Evolutionary conservation across 2,329 filamentous ascomycete genomes (phyloP), one percentile per base, ranked within the genome.

Genomic region (Fusarium beomiforme): DNA sequence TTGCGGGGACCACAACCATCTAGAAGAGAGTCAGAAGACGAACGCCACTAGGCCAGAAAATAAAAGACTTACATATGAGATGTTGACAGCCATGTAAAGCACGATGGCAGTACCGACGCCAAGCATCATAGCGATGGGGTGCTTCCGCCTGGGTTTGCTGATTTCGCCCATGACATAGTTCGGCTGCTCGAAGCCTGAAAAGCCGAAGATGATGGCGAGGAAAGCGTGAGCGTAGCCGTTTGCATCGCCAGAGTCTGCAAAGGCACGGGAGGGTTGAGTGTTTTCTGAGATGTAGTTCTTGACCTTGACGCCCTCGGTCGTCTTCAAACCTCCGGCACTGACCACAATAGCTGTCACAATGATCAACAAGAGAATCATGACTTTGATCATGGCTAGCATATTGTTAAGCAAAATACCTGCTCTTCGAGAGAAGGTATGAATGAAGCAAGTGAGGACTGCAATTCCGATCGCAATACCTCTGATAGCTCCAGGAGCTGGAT

Each of bases 331-430:
- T 10, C 76, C 74, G 1, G 73, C 77, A 2, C 69, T 77, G 5
- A 81, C 80, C 14, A 78, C 71, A 21, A 81, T 77, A 19, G 80
- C 78, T 10, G 77, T 73, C 11, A 77, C 60, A 19, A 81, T 74
- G 55, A 88, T 85, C 13, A 83, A 76, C 3, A 87, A 59, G 4
- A 89, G 80, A 3, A 87, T 82, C 47, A 79, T 71, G 6, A 87
- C 75, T 69, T 89, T 89, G 63, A 86, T 70, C 6, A 83, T 75
- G 6, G 86, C 86, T 34, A 88, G 78, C n/a, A 81, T 26, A 66
- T 88, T 88, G 73, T 86, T 87, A 26, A 88, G 71, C 24, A 79
- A 73, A 44, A 88, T 86, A 4, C 87, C 87, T 6, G 84, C 85
- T 11, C 82, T 78, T 29, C 87, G 79, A 44, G 84, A 87, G 41